Evolutionary conservation across 257 asterid species (phyloP), one percentile per base, ranked within the genome.

Genomic region (Fraxinus excelsior): DNA sequence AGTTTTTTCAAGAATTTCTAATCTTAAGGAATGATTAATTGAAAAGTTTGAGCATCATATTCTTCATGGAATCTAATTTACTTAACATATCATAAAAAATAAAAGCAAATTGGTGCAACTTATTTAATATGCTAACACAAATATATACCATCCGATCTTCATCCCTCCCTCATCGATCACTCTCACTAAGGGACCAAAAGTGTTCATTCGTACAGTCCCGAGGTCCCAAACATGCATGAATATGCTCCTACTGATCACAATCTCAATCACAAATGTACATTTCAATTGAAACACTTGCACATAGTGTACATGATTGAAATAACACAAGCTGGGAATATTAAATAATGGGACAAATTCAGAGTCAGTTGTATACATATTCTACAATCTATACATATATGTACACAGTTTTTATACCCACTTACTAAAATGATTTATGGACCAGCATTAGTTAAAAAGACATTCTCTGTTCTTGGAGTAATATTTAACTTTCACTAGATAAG

Each of bases 41-140:
- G 68, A 62, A 60, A 73, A 76, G 84, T 56, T 70, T 77, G 80
- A 79, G 88, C 28, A 85, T 85, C 86, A 40, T 51, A 82, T 85
- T 85, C 88, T 67, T 56, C 66, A 13, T 71, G 79, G 85, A 75
- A 78, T 81, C 81, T 38, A 38, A 76, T 73, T 75, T 37, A 31
- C 16, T 34, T 23, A 51, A 70, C 80, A 51, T 71, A 79, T 78
- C 74, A 74, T 71, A 49, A 67, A 29, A 51, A 74, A 73, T 53
- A 19, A 71, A 19, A 2, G 38, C 76, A 29, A 73, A 29, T 67
- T 79, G 66, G 21, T 66, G 12, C 26, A 42, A 37, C n/a, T 40
- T 37, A 14, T 25, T 62, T 62, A 25, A 44, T 13, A 13, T 44
- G n/a, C 53, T 14, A 44, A 13, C 19, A 14, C 19, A 13, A 40